Conservation (phyloP, 2,329 filamentous ascomycete species). For the Zymoseptoria passerinii region DNA sequence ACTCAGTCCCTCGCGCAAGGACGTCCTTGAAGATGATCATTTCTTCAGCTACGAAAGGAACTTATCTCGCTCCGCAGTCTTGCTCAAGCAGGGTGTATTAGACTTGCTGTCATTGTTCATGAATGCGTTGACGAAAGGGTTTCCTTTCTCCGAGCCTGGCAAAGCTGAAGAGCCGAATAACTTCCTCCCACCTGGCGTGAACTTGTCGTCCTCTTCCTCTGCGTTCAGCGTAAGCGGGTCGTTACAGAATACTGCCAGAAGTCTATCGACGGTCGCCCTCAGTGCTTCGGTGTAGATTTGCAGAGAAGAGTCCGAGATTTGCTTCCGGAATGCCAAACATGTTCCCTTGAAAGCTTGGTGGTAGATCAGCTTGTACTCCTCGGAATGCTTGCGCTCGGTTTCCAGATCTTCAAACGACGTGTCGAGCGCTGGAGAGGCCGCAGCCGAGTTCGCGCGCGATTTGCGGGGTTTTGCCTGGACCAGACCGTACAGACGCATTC, state of each 20-base stretch:
- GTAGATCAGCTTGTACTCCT: slow-evolving; percentile 46
- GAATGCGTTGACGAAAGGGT: slow-evolving; percentile 12
- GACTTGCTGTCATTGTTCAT: slow-evolving; percentile 5
- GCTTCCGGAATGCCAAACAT: slow-evolving; percentile 39
- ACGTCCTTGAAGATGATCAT: neutral
- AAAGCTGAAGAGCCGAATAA: slow-evolving; percentile 19
- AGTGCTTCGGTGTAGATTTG: slow-evolving; percentile 36
- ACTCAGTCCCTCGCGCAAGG: too few species aligned
- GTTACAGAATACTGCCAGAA: slow-evolving; percentile 39
- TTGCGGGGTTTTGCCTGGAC: slow-evolving; percentile 35
- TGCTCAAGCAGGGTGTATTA: slow-evolving; percentile 12
- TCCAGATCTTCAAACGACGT: slow-evolving; percentile 12
- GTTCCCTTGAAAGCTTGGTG: slow-evolving; percentile 45
- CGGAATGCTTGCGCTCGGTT: slow-evolving; percentile 31
- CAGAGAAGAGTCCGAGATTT: slow-evolving; percentile 32
- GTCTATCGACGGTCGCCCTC: slow-evolving; percentile 40
- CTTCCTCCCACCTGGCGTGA: slow-evolving; percentile 26
- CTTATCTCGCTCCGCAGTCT: neutral
- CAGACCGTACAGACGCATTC: slow-evolving; percentile 45
- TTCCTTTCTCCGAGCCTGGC: slow-evolving; percentile 1
- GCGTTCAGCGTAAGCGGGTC: slow-evolving; percentile 32
- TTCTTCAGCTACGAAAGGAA: neutral
- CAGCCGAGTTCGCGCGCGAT: slow-evolving; percentile 16
- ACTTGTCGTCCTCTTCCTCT: slow-evolving; percentile 11
- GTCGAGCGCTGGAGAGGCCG: slow-evolving; percentile 13